Evolutionary conservation across 2,329 filamentous ascomycete species (phyloP).

Genomic region (Fusarium torulosum): DNA sequence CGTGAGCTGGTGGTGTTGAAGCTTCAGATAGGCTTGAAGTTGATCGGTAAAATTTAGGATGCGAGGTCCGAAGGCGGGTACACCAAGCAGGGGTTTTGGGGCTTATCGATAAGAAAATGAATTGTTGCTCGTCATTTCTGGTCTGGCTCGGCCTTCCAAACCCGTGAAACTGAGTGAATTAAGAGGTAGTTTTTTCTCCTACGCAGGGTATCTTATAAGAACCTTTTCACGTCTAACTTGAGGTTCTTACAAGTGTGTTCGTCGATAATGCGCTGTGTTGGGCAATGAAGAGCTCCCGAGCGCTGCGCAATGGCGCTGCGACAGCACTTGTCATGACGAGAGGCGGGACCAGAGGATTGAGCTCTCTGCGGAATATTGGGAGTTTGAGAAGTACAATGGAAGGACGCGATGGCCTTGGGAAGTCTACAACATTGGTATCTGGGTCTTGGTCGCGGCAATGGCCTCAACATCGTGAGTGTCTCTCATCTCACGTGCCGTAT

Average conservation of each 20-base stretch:
- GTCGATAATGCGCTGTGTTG: conserved; percentile 38
- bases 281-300: conserved; percentile 44
- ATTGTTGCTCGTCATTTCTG: conserved; percentile 35
- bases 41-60: conserved; percentile 50
- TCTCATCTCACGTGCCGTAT: background rate
- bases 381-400: background rate
- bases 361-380: conserved; percentile 20
- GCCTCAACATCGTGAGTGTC: conserved; percentile 33
- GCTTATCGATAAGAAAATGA: conserved; percentile 49
- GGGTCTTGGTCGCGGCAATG: conserved; percentile 1
- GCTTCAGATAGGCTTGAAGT: conserved; percentile 31
- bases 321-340: conserved; percentile 26
- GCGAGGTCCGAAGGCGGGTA: conserved; percentile 35
- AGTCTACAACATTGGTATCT: background rate
- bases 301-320: conserved; percentile 43
- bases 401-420: conserved; percentile 1
- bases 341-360: conserved; percentile 36
- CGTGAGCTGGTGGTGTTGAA: conserved; percentile 26
- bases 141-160: conserved; percentile 15
- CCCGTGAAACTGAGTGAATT: conserved; percentile 15
- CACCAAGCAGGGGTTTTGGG: conserved; percentile 17
- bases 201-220: background rate
- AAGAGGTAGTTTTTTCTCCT: conserved; percentile 7
- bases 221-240: background rate
- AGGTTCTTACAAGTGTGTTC: background rate